Evolutionary conservation across 345 rosid genomes (phyloP), one percentile per base, ranked within the genome.

Genomic region (Physaria fendleri): DNA sequence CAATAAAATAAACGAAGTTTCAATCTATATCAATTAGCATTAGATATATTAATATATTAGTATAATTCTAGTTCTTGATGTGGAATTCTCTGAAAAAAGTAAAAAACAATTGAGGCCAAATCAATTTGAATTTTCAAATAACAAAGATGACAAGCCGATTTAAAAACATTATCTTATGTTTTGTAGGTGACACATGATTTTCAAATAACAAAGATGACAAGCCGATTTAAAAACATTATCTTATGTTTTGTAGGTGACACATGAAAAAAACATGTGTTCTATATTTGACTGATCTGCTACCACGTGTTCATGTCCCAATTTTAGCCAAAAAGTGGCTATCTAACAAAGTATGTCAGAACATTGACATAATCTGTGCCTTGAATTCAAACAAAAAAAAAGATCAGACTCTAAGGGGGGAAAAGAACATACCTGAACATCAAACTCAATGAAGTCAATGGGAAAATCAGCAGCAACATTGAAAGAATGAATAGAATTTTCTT

Each of bases 381-480:
- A 48, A 48, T 21, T 10, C 6, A 56, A 38, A 37, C 41, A 63
- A 65, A 62, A 56, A 43, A 16, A 34, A 46, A 18, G 62, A 24
- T 43, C 6, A 35, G 18, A 44, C 14, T 34, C 32, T 25, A 8
- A n/a, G n/a, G 1, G 22, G 27, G 14, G 1, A 15, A 38, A 22
- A 43, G 40, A 4, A 1, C 14, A 41, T 56, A 86, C 95, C 90
- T 83, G 95, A 61, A 86, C 90, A 64, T 86, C 90, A 39, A 86
- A 86, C 66, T 86, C 95, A 57, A 86, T 57, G 74, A 80, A 83
- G 54, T 81, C 84, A 43, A 86, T 17, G 6, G 85, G 81, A 22
- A 62, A 65, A 50, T 65, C 47, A 14, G 85, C 64, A 30, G 95
- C 90, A 3, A 64, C 65, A 14, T 78, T 81, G 73, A 83, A 83